Evolutionary conservation across 768 basidiomycete species (phyloP).

Genomic region (Pleurotus tuber-regium): DNA sequence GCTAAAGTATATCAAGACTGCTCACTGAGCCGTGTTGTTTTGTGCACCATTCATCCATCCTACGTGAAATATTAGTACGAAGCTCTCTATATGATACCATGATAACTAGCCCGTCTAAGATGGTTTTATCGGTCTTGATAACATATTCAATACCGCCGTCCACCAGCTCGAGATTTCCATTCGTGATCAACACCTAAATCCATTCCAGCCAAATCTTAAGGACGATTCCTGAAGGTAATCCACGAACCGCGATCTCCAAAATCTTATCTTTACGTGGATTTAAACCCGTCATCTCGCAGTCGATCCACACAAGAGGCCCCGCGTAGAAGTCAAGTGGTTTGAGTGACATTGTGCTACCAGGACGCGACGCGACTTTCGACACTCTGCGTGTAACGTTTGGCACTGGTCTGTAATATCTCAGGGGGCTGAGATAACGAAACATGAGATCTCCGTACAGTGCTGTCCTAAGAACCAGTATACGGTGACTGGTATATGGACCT

Average conservation of each 20-base stretch:
- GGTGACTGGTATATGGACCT: no score
- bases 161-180: slow-evolving; percentile 77
- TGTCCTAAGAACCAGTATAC: no score
- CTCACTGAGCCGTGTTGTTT: slow-evolving; percentile 74
- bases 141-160: slow-evolving; percentile 80
- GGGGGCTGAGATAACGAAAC: slow-evolving; percentile 7
- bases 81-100: no score
- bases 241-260: slow-evolving; percentile 72
- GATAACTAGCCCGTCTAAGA: slow-evolving; percentile 61
- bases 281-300: slow-evolving; percentile 88
- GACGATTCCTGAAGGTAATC: neutral
- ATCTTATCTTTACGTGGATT: slow-evolving; percentile 64
- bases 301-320: slow-evolving; percentile 79
- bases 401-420: neutral
- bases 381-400: no score
- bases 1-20: neutral
- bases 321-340: slow-evolving; percentile 43
- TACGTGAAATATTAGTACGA: slow-evolving; percentile 22
- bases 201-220: neutral
- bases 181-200: slow-evolving; percentile 76
- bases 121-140: slow-evolving; percentile 65
- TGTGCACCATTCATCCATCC: slow-evolving; percentile 89
- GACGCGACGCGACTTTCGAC: slow-evolving; percentile 1
- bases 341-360: slow-evolving; percentile 10
- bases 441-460: neutral